A percentile compares a stretch with the other conserved stretches of the same genome.
phyloP scores from a whole-genome alignment of 257 asterid genomes.

The Forsythia viridissima region DNA sequence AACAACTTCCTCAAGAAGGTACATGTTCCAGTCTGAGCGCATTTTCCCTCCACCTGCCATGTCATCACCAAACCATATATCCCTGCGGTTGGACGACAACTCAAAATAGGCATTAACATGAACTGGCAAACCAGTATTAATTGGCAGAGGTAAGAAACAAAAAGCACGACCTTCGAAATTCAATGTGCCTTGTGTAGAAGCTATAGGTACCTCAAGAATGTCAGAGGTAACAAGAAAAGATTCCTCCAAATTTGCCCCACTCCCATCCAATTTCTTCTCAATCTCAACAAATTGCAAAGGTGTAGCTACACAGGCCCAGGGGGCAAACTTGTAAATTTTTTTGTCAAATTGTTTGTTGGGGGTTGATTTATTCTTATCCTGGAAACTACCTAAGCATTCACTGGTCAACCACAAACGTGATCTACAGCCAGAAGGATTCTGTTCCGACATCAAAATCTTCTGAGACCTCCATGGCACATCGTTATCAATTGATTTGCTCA shows the following conservation, averaged over 20 bases:
- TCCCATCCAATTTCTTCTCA: slow-evolving; percentile 35
- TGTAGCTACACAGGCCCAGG: slow-evolving; percentile 94
- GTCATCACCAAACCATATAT: slow-evolving; percentile 97
- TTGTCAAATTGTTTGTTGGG: slow-evolving; percentile 54
- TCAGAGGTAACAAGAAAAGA: slow-evolving; percentile 45
- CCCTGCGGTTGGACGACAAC: slow-evolving; percentile 94
- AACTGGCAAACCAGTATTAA: slow-evolving; percentile 86
- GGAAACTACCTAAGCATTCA: slow-evolving; percentile 70
- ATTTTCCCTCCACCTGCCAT: slow-evolving; percentile 97
- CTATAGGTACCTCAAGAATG: slow-evolving; percentile 42
- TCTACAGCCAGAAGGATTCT: slow-evolving; percentile 54
- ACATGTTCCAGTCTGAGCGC: slow-evolving; percentile 93
- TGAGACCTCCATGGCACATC: slow-evolving; percentile 84
- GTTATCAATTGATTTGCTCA: slow-evolving; percentile 52
- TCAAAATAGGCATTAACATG: slow-evolving; percentile 94
- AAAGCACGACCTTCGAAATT: slow-evolving; percentile 90
- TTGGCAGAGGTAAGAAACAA: slow-evolving; percentile 93
- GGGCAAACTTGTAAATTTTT: slow-evolving; percentile 61
- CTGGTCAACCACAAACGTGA: slow-evolving; percentile 80
- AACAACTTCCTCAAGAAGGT: slow-evolving; percentile 84
- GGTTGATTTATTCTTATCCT: slow-evolving; percentile 46
- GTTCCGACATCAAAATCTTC: slow-evolving; percentile 81
- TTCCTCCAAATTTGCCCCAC: slow-evolving; percentile 35
- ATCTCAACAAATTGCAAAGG: slow-evolving; percentile 54
- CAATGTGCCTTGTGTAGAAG: slow-evolving; percentile 36